Conservation (phyloP, 345 rosid genomes). For the Gossypium stocksii region DNA sequence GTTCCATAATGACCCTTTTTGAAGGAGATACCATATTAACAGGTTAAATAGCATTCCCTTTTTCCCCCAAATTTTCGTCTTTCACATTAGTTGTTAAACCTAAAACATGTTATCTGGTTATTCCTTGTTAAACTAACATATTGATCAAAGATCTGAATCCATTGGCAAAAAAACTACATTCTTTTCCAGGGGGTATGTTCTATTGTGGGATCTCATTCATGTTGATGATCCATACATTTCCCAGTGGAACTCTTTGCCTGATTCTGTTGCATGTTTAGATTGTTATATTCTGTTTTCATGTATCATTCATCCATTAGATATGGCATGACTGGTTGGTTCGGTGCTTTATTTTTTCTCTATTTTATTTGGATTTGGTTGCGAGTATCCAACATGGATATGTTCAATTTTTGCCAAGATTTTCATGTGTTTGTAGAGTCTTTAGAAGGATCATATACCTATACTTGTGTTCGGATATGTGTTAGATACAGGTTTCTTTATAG, state of each 20-base stretch:
- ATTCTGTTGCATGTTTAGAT: not conserved
- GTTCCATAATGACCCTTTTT: constrained; percentile 81
- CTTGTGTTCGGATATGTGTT: too few species aligned
- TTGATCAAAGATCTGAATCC: not conserved
- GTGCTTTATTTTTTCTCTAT: too few species aligned
- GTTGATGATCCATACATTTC: too few species aligned
- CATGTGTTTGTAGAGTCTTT: too few species aligned
- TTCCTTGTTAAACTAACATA: not conserved
- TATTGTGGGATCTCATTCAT: too few species aligned
- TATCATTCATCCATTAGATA: not conserved
- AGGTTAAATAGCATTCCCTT: constrained; percentile 36
- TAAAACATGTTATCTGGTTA: not conserved
- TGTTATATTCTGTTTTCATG: not conserved
- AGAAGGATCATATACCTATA: too few species aligned
- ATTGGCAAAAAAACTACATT: not conserved
- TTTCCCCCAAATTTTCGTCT: not conserved
- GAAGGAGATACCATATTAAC: constrained; percentile 89
- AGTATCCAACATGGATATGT: too few species aligned
- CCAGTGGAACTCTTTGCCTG: not conserved
- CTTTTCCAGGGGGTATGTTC: not conserved
- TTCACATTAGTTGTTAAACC: not conserved
- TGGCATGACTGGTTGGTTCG: not conserved
- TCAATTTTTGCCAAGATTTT: too few species aligned
- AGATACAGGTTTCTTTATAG: not conserved
- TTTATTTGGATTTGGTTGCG: too few species aligned